Evolutionary conservation across 2,329 filamentous ascomycete genomes (phyloP).

Genomic region (Sclerotinia subarctica): DNA sequence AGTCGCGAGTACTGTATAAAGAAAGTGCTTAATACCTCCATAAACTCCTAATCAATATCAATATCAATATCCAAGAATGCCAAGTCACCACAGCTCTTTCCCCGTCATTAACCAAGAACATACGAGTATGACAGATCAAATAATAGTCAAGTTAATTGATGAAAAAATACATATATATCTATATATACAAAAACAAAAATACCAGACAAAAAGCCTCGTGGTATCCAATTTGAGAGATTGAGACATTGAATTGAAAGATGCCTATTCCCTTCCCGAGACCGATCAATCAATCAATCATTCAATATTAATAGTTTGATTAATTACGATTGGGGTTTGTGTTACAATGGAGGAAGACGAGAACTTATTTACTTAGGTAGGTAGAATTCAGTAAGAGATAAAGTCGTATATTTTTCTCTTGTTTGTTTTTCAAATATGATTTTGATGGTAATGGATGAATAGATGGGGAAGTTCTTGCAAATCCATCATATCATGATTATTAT

Average conservation of each 20-base stretch:
- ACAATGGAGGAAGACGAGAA: neutral
- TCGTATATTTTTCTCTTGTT: too few relatives aligned
- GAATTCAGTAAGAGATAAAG: neutral
- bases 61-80: neutral
- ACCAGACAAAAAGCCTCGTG: neutral
- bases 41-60: too few relatives aligned
- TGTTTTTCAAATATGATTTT: neutral
- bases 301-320: neutral
- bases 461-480: too few relatives aligned
- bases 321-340: neutral
- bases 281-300: neutral
- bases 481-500: too few relatives aligned
- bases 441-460: too few relatives aligned
- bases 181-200: neutral
- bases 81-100: neutral
- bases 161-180: too few relatives aligned
- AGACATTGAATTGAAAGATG: neutral
- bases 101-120: neutral
- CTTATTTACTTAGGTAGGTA: too few relatives aligned
- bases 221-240: neutral
- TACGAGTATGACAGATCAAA: neutral
- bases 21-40: too few relatives aligned
- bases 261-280: slow-evolving; percentile 9
- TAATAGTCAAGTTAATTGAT: too few relatives aligned
- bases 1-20: neutral